phyloP scores from a whole-genome alignment of 179 eudicot species.

The Camellia oleifera region DNA sequence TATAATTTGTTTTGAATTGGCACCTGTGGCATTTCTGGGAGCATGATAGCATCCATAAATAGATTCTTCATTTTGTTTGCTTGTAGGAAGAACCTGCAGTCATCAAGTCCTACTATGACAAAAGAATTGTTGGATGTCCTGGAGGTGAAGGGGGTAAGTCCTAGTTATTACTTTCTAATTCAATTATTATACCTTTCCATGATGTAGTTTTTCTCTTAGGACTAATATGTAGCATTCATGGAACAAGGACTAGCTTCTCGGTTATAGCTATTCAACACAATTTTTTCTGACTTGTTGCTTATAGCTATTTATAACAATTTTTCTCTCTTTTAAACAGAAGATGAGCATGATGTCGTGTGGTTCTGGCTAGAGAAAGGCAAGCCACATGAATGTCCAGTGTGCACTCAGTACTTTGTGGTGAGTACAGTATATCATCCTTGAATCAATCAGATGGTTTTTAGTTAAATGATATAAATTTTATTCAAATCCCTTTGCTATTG shows the following conservation, averaged over 20 bases:
- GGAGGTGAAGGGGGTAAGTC: slow-evolving; percentile 79
- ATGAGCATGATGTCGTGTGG: slow-evolving; percentile 95
- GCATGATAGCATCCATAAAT: not conserved
- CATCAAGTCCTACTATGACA: slow-evolving; percentile 63
- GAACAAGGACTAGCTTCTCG: not conserved
- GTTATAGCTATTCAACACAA: not conserved
- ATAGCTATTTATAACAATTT: not conserved
- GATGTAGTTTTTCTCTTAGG: not conserved
- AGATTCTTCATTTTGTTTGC: slow-evolving; percentile 14
- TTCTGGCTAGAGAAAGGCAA: slow-evolving; percentile 83
- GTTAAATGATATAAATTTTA: not conserved
- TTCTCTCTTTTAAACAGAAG: slow-evolving; percentile 42
- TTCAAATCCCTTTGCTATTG: not conserved
- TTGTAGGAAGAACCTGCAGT: slow-evolving; percentile 80
- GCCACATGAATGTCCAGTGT: slow-evolving; percentile 82
- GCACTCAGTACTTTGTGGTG: slow-evolving; percentile 75
- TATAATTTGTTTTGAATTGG: slow-evolving; percentile 2
- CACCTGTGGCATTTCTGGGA: slow-evolving; percentile 6
- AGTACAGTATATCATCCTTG: slow-evolving; percentile 12
- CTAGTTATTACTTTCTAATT: not conserved
- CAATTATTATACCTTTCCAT: not conserved
- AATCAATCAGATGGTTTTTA: not conserved
- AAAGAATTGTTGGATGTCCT: slow-evolving; percentile 91
- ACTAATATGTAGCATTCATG: not conserved
- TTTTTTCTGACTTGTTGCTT: not conserved